These are phyloP conservation scores for Epichloe coenophiala DNA, from an alignment of 2,329 filamentous ascomycete genomes.

Conservation along the genomic window DNA sequence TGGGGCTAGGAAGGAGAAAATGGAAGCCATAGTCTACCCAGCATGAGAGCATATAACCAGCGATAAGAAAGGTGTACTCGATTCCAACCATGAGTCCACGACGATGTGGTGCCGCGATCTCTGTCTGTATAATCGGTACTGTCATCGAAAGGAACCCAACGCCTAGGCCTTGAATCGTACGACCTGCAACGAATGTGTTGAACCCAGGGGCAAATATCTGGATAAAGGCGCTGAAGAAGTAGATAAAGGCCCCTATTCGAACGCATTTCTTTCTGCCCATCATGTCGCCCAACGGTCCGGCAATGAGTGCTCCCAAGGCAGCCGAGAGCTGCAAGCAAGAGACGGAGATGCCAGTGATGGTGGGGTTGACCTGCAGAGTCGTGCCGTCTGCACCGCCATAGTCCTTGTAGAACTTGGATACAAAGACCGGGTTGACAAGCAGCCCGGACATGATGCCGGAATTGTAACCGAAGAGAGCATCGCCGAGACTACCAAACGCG, in stretches of 20 bases:
- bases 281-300: slow-evolving; percentile 6
- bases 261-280: slow-evolving; percentile 8
- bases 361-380: slow-evolving; percentile 4
- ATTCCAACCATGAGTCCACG: slow-evolving; percentile 9
- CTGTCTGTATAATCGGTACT: slow-evolving; percentile 8
- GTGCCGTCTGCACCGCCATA: slow-evolving; percentile 7
- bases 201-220: slow-evolving; percentile 7
- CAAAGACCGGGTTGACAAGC: slow-evolving; percentile 8
- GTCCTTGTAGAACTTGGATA: slow-evolving; percentile 6
- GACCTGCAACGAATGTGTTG: slow-evolving; percentile 5
- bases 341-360: slow-evolving; percentile 7
- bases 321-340: slow-evolving; percentile 7
- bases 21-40: slow-evolving; percentile 9
- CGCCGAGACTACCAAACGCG: slow-evolving; percentile 8
- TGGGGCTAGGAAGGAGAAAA: slow-evolving; percentile 3
- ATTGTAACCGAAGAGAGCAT: slow-evolving; percentile 8
- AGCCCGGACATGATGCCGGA: slow-evolving; percentile 7
- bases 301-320: slow-evolving; percentile 5
- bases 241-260: slow-evolving; percentile 7
- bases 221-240: slow-evolving; percentile 8
- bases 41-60: slow-evolving; percentile 7
- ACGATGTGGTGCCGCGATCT: slow-evolving; percentile 8
- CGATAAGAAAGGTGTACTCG: slow-evolving; percentile 9
- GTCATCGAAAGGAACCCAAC: slow-evolving; percentile 9
- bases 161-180: slow-evolving; percentile 7